Conservation (phyloP, 208 protist genomes). For the Leptomonas pyrrhocoris region DNA sequence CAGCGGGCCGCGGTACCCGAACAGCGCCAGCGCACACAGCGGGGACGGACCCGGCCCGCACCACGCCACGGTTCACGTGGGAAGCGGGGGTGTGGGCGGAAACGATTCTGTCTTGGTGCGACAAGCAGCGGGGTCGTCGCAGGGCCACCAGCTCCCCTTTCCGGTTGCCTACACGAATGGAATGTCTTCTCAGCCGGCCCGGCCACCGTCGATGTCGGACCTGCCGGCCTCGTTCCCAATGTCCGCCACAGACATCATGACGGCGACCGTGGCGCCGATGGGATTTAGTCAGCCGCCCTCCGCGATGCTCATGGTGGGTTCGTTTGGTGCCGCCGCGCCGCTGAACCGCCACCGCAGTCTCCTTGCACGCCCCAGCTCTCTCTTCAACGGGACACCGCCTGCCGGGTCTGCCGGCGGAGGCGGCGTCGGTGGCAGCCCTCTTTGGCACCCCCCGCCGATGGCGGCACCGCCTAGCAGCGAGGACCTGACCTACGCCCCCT, state of each 20-base stretch:
- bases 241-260: conserved; percentile 1
- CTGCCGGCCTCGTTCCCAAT: not conserved
- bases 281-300: not conserved
- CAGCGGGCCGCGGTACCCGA: not conserved
- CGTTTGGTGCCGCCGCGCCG: conserved; percentile 13
- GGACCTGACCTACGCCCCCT: not conserved
- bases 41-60: not conserved
- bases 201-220: not conserved
- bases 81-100: not conserved
- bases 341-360: conserved; percentile 10
- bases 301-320: conserved; percentile 14
- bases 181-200: not conserved
- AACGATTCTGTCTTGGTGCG: not conserved
- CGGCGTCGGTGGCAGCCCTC: not conserved
- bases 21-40: not conserved
- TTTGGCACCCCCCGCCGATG: conserved; percentile 11
- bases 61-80: not conserved
- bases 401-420: not conserved
- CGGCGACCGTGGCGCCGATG: not conserved
- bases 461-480: conserved; percentile 1
- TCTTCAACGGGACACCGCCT: conserved; percentile 8
- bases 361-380: conserved; percentile 8
- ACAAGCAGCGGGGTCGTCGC: not conserved
- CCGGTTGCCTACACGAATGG: not conserved
- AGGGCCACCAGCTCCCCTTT: not conserved